phyloP scores from a whole-genome alignment of 306 rosid genomes.

The Biancaea sappan region DNA sequence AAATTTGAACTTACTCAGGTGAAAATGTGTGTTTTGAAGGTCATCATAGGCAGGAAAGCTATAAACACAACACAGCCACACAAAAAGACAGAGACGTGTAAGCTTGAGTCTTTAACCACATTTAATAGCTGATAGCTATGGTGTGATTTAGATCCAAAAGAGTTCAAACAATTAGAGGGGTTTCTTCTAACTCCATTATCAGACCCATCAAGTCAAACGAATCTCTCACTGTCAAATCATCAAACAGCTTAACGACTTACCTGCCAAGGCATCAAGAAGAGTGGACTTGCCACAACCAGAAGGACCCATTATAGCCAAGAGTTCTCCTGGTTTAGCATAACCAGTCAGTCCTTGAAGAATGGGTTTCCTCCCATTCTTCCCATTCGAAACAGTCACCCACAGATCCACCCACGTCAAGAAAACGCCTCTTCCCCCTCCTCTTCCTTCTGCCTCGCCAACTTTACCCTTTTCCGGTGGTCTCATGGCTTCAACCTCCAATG shows the following conservation, averaged over 20 bases:
- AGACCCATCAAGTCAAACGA: background rate
- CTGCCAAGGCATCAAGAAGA: conserved; percentile 69
- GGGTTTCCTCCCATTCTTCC: conserved; percentile 40
- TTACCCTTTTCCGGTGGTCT: background rate
- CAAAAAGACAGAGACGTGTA: background rate
- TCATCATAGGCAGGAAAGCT: background rate
- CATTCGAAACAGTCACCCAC: conserved; percentile 47
- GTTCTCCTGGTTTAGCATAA: conserved; percentile 57
- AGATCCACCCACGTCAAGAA: conserved; percentile 60
- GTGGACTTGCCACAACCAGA: conserved; percentile 78
- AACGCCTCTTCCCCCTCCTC: background rate
- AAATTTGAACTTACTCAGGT: background rate
- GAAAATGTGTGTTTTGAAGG: conserved; percentile 17
- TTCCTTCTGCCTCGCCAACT: background rate
- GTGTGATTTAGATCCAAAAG: background rate
- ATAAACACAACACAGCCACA: too few species aligned
- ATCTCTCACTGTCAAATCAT: background rate
- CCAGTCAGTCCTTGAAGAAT: conserved; percentile 58
- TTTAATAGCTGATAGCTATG: background rate
- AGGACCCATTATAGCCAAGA: conserved; percentile 74
- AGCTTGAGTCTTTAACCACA: background rate
- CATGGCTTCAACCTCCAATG: background rate
- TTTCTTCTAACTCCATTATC: background rate
- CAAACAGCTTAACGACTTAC: conserved; percentile 16
- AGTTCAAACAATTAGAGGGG: background rate